Conservation (phyloP, 2,329 filamentous ascomycete species). For the Xylariaceae sp. region DNA sequence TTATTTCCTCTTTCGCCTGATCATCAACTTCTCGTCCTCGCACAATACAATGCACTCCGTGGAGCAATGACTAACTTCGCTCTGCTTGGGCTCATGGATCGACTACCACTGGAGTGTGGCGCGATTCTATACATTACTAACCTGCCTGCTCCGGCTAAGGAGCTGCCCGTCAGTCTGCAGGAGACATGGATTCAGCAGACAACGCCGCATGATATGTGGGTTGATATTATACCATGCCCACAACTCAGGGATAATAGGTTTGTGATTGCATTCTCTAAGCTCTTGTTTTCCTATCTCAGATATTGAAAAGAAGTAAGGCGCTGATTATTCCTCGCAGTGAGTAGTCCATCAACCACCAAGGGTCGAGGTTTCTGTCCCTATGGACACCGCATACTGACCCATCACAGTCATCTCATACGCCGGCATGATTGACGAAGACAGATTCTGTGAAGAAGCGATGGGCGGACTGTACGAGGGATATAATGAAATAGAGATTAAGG, state of each 20-base stretch:
- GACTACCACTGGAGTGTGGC: constrained; percentile 25
- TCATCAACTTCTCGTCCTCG: constrained; percentile 23
- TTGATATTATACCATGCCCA: constrained; percentile 28
- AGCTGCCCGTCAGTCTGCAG: constrained; percentile 21
- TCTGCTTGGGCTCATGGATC: constrained; percentile 21
- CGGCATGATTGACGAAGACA: constrained; percentile 25
- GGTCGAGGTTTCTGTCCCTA: too few species aligned
- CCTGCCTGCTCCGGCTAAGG: constrained; percentile 16
- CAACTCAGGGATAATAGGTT: constrained; percentile 28
- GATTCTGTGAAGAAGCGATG: constrained; percentile 29
- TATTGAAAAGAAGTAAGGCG: too few species aligned
- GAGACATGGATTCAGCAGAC: constrained; percentile 27
- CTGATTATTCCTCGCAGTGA: too few species aligned
- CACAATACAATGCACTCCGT: constrained; percentile 26
- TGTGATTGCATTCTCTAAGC: neutral
- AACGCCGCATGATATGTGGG: constrained; percentile 28
- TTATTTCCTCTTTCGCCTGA: constrained; percentile 25
- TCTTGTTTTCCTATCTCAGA: too few species aligned
- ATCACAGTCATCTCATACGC: constrained; percentile 18
- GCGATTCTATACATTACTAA: constrained; percentile 19
- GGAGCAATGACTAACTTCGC: constrained; percentile 25
- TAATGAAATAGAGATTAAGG: constrained; percentile 25
- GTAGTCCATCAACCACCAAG: too few species aligned
- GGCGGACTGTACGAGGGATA: constrained; percentile 31
- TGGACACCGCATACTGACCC: too few species aligned